Evolutionary conservation across 805 yeast genomes (phyloP).

Genomic region (Candida palmyrensis): DNA sequence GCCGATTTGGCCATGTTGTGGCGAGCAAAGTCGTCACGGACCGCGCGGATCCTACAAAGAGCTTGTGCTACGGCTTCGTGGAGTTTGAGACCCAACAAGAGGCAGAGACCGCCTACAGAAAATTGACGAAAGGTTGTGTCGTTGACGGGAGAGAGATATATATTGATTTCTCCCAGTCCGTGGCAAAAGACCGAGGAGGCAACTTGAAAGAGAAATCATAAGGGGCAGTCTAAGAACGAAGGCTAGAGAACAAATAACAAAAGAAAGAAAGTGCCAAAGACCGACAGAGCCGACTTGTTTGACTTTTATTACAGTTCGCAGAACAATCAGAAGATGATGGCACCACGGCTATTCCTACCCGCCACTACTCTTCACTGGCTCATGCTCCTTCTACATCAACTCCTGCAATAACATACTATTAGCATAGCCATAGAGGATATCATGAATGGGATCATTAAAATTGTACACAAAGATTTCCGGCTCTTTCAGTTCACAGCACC

Average conservation of each 20-base stretch:
- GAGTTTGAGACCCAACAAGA: slow-evolving; percentile 44
- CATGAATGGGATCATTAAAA: slow-evolving; percentile 7
- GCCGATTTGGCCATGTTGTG: slow-evolving; percentile 53
- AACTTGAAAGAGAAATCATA: no score
- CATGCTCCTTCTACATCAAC: no score
- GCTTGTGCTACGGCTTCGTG: slow-evolving; percentile 60
- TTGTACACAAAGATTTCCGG: slow-evolving; percentile 7
- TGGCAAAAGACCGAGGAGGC: slow-evolving; percentile 4
- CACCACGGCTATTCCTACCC: no score
- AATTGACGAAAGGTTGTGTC: slow-evolving; percentile 51
- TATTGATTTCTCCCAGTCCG: slow-evolving; percentile 62
- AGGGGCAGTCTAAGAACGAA: no score
- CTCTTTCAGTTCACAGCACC: slow-evolving; percentile 4
- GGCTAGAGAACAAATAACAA: slow-evolving; percentile 3
- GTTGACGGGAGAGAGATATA: slow-evolving; percentile 62
- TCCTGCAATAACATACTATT: not conserved
- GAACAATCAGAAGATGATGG: no score
- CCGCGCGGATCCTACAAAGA: slow-evolving; percentile 41
- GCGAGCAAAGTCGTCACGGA: slow-evolving; percentile 39
- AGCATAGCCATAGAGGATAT: not conserved
- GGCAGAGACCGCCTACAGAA: slow-evolving; percentile 59
- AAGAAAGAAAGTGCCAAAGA: no score
- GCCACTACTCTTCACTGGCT: no score
- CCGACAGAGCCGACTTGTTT: no score
- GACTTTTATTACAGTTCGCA: no score